Percentiles rank a stretch among this genome's conserved stretches.
These are phyloP conservation scores for Aspergillus melleus DNA, from an alignment of 2,329 filamentous ascomycete species.

Conservation along the genomic window DNA sequence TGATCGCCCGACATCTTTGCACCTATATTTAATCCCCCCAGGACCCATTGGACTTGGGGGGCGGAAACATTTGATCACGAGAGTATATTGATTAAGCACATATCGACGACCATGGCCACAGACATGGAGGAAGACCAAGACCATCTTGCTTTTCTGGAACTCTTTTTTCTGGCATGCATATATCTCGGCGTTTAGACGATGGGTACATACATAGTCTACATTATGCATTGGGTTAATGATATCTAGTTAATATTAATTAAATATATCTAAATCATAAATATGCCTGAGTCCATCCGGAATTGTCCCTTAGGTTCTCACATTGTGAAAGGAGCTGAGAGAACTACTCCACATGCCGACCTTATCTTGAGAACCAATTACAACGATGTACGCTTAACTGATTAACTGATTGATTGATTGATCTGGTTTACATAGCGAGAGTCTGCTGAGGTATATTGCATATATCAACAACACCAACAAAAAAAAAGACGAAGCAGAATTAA, in stretches of 20 bases:
- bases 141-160: not conserved
- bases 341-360: not conserved
- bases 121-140: not conserved
- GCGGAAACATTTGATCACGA: not conserved
- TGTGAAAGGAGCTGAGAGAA: too few species aligned
- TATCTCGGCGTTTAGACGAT: conserved; percentile 3
- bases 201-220: conserved; percentile 1
- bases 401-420: not conserved
- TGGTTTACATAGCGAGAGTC: conserved; percentile 15
- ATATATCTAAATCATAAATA: too few species aligned
- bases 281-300: too few species aligned
- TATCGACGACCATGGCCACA: not conserved
- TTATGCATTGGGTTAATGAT: conserved; percentile 2
- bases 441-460: conserved; percentile 20
- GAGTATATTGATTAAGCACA: not conserved
- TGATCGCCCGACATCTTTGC: not conserved
- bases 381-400: not conserved
- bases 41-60: not conserved
- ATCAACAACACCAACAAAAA: conserved; percentile 15
- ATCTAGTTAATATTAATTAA: not conserved
- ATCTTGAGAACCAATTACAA: not conserved
- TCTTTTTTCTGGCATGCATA: not conserved
- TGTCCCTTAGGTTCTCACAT: too few species aligned
- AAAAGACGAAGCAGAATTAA: conserved; percentile 4
- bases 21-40: not conserved